phyloP scores from a whole-genome alignment of 2,329 filamentous ascomycete genomes.

The Alternaria sp. region DNA sequence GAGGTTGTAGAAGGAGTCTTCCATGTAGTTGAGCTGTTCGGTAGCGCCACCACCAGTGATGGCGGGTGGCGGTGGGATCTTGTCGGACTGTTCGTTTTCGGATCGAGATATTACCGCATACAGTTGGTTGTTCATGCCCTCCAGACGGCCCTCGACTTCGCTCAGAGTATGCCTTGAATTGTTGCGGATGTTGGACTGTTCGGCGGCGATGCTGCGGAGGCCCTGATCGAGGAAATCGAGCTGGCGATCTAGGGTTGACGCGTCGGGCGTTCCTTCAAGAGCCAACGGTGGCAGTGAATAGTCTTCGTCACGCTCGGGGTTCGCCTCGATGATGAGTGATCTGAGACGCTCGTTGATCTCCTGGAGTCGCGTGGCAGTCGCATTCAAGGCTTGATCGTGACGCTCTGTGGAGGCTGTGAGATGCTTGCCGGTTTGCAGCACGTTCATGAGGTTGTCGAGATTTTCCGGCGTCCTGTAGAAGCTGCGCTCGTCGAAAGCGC shows the following conservation, averaged over 20 bases:
- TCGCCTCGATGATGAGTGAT: slow-evolving; percentile 68
- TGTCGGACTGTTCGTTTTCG: slow-evolving; percentile 59
- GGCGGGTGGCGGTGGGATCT: slow-evolving; percentile 64
- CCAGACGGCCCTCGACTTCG: slow-evolving; percentile 49
- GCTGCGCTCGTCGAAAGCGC: slow-evolving; percentile 75
- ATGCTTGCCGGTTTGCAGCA: slow-evolving; percentile 45
- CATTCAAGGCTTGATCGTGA: slow-evolving; percentile 60
- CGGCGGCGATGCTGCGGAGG: slow-evolving; percentile 65
- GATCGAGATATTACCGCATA: slow-evolving; percentile 53
- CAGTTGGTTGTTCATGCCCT: slow-evolving; percentile 67
- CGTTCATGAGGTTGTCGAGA: slow-evolving; percentile 58
- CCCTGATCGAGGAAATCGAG: slow-evolving; percentile 74
- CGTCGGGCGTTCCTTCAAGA: slow-evolving; percentile 23
- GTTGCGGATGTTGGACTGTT: slow-evolving; percentile 53
- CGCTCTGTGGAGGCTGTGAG: slow-evolving; percentile 36
- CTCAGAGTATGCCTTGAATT: slow-evolving; percentile 36
- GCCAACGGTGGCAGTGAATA: slow-evolving; percentile 39
- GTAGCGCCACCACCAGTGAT: slow-evolving; percentile 64
- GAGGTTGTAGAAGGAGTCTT: slow-evolving; percentile 62
- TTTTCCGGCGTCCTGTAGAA: slow-evolving; percentile 74
- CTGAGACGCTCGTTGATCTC: slow-evolving; percentile 70
- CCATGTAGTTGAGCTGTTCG: slow-evolving; percentile 72
- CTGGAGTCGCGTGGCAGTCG: slow-evolving; percentile 71
- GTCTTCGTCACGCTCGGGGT: slow-evolving; percentile 56
- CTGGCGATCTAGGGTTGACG: slow-evolving; percentile 58